Base-by-base conservation (phyloP, 331 rosid species). In the Spiraea crenata region DNA sequence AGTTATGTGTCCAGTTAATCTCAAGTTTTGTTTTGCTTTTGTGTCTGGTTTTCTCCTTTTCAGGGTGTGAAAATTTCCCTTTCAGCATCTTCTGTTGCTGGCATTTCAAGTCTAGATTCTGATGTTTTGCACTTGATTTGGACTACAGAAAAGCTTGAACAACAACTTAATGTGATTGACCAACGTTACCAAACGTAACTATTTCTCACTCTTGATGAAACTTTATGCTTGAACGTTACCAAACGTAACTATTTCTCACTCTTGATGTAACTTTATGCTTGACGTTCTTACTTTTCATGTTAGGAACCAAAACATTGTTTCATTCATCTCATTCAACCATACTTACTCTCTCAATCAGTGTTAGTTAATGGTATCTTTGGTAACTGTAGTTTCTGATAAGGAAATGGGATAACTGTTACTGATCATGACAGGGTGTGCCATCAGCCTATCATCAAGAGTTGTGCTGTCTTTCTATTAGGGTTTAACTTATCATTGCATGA, bases 71-170 rank as follows among this genome's bases (percentile, higher is more conserved):
- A 87, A 84, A 41, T 93, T 72, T 89, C 87, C 57, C 83, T 89
- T 59, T 84, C 96, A 31, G 76, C 75, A 25, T 83, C 85, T 31
- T 71, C 85, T 57, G 81, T 86, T 80, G 79, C 91, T 46, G 45
- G 79, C 37, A 57, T 83, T 80, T 87, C 89, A 39, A 83, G 79
- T 82, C 79, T 89, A 37, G 99, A 93, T 64, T 77, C 50, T 65
- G 95, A 91, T 82, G 79, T 87, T 52, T 75, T 93, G 79, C 75
- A 80, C 83, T 75, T 93, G 79, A 67, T 79, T 67, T 84, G 82
- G 87, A 93, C 96, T 6, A 76, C 80, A 42, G 99, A 91, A 84
- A 93, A 76, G 83, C 97, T 93, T 82, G 89, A 89, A 83, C 96
- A 80, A 56, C 97, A 87, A 77, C 87, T 87, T 55, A 74, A 83